Evolutionary conservation across 2,329 filamentous ascomycete species (phyloP), one percentile per base, ranked within the genome.

Genomic region (Cladosporium sp.): DNA sequence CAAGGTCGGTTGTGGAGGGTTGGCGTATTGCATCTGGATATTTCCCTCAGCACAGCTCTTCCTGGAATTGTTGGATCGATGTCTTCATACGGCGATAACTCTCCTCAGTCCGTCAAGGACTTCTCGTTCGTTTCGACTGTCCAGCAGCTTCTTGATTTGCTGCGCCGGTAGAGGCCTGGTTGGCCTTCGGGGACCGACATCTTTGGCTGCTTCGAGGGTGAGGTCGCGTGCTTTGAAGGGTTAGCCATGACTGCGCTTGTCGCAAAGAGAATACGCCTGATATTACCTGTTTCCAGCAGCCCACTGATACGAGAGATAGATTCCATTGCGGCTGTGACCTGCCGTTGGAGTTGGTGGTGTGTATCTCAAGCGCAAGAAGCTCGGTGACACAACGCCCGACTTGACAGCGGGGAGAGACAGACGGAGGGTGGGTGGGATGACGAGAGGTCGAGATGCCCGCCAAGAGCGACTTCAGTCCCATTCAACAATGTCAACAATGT

Each of bases 181-280:
- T 30, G 82, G 75, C 59, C 78, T 76, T 54, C 72, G 70, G 57
- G 72, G 71, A 64, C 88, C 82, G 60, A 91, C 90, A 61, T 90
- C 88, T 69, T 91, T 88, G 62, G 93, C 92, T 59, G 93, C 93
- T 79, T 98, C 93, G 72, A 98, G 83, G 51, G 93, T 98, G 66
- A 98, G 84, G 72, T 97, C 93, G 71, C 93, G 86, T 67, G 93
- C 93, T 95, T 72, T 41, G 41, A 27, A 8, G 45, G 20, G 12
- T 43, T 40, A 43, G 36, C 48, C 11, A 25, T 25, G 16, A 51
- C 16, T 20, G 33, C 9, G 39, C 15, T 38, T 25, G 50, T 62
- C 78, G 63, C 77, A 93, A 89, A 3, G 11, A 30, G 22, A 3
- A 19, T 4, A 9, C 4, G 6, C 9, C 3, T 18, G 15, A 53